Percentiles rank a stretch among this genome's conserved stretches.
These are phyloP conservation scores for Cercophora newfieldiana DNA, from an alignment of 495 filamentous ascomycete species.

Conservation along the genomic window DNA sequence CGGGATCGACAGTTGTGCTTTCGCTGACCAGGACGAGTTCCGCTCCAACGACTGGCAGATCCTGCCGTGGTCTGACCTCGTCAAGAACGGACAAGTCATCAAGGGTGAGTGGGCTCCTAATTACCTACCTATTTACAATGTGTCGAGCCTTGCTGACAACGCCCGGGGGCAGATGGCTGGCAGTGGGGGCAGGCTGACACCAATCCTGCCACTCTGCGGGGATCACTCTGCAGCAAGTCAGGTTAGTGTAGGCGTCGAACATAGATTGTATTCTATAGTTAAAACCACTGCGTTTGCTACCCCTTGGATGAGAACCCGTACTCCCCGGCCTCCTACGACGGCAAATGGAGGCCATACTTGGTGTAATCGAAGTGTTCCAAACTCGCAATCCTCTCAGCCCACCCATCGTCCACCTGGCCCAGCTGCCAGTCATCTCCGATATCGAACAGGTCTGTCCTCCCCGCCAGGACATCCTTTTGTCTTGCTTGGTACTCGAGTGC, in stretches of 20 bases:
- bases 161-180: slow-evolving; percentile 1
- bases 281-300: too few species aligned
- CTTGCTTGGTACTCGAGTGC: slow-evolving; percentile 63
- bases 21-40: slow-evolving; percentile 6
- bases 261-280: too few species aligned
- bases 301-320: too few species aligned
- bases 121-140: background rate
- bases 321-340: too few species aligned
- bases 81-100: slow-evolving; percentile 4
- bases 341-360: too few species aligned
- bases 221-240: slow-evolving; percentile 6
- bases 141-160: background rate
- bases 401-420: background rate
- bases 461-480: slow-evolving; percentile 77
- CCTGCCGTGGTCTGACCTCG: slow-evolving; percentile 8
- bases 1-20: slow-evolving; percentile 6
- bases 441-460: slow-evolving; percentile 59
- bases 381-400: background rate
- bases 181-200: background rate
- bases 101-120: slow-evolving; percentile 7
- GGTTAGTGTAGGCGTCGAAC: background rate
- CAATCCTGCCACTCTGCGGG: slow-evolving; percentile 6
- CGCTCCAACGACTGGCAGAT: slow-evolving; percentile 7
- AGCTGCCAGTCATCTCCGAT: background rate
- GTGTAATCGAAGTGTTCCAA: background rate